Evolutionary conservation across 345 rosid genomes (phyloP), one percentile per base, ranked within the genome.

Genomic region (Anastatica hierochuntica): DNA sequence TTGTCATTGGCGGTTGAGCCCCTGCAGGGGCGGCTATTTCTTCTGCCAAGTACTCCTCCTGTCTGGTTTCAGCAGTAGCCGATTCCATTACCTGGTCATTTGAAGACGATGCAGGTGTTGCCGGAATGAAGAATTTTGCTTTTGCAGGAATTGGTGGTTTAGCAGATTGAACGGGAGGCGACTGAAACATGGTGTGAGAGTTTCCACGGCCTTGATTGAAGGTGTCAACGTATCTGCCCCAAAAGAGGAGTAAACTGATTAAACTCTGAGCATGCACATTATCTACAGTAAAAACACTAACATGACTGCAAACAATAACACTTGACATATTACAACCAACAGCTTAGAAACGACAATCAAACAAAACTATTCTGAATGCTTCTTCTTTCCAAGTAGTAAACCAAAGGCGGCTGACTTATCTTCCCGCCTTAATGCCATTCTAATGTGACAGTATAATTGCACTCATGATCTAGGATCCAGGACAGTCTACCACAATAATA

Each of bases 111-210:
- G 79, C 49, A 38, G 83, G 35, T 53, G 60, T 44, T 21, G 82
- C 29, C 2, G 99, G 99, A 36, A 94, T 73, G 65, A 94, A 88
- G 64, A 94, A 85, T 44, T 84, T 94, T 3, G 90, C 79, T 66
- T 79, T 84, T 42, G 87, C 72, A 49, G 82, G 69, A 15, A 64
- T 72, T 15, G 80, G 77, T 23, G 95, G 86, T 79, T 82, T 90
- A 47, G 74, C 79, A 13, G 85, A 62, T 53, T 89, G 79, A 48
- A 66, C 58, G 24, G 81, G 42, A 11, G 92, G 80, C 40, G 99
- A 80, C 63, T 79, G 88, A 69, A 79, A 88, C 53, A 53, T 53
- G 7, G 27, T 55, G 76, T 80, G 74, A 63, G 88, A 60, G 96
- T 85, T 74, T 83, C 96, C 29, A 84, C 95, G 39, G 80, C 88